Evolutionary conservation across 345 rosid species (phyloP).

Genomic region (Mercurialis annua): DNA sequence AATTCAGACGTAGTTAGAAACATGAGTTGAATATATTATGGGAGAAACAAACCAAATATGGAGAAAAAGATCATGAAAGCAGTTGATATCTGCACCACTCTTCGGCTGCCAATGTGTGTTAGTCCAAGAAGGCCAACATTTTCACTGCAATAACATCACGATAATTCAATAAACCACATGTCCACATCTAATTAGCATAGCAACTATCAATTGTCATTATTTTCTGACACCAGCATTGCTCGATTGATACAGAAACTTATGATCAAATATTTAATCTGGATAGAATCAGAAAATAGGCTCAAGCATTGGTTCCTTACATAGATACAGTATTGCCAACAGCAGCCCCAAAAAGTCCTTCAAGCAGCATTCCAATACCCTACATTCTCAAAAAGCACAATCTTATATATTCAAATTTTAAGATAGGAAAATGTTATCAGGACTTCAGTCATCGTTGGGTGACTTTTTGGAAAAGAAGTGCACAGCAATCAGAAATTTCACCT

Average conservation of each 20-base stretch:
- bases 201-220: neutral
- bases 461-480: neutral
- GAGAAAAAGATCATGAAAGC: conserved; percentile 97
- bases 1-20: neutral
- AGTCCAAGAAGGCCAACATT: conserved; percentile 93
- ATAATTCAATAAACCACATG: neutral
- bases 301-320: conserved; percentile 53
- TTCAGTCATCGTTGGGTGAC: neutral
- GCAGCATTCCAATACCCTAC: conserved; percentile 78
- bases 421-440: neutral
- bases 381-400: conserved; percentile 1
- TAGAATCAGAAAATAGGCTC: neutral
- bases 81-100: conserved; percentile 91
- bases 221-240: neutral
- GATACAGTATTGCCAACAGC: conserved; percentile 83
- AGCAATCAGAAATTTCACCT: conserved; percentile 40
- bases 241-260: neutral
- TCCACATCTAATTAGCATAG: too few species aligned
- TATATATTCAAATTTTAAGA: neutral
- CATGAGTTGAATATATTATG: neutral
- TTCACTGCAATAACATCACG: conserved; percentile 56
- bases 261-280: neutral
- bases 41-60: conserved; percentile 66
- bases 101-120: conserved; percentile 88
- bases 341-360: conserved; percentile 90